Conservation (phyloP, 2,329 filamentous ascomycete genomes). For the Diaporthe sp. region DNA sequence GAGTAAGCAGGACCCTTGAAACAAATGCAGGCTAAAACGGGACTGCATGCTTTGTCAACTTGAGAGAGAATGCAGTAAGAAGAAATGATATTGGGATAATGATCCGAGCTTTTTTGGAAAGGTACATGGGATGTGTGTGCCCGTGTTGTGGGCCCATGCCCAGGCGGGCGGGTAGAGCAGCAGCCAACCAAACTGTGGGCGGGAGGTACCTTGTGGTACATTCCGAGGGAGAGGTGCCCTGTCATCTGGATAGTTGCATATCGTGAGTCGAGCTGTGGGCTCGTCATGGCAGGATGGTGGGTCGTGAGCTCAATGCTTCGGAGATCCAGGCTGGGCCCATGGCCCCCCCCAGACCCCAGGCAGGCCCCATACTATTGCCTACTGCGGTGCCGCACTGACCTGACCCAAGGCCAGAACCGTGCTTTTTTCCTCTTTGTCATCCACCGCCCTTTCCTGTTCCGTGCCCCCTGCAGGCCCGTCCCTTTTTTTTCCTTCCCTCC, state of each 20-base stretch:
- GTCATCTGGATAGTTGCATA: conserved; percentile 12
- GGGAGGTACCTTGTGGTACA: background rate
- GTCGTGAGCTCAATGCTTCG: background rate
- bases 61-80: background rate
- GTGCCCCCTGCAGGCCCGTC: background rate
- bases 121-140: conserved; percentile 1
- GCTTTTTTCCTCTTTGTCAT: background rate
- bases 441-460: background rate
- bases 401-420: background rate
- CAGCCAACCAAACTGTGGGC: conserved; percentile 4
- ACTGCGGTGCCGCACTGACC: conserved; percentile 15
- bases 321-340: background rate
- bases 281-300: background rate
- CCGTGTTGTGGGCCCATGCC: background rate
- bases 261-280: background rate
- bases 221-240: background rate
- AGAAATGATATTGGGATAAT: background rate
- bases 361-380: conserved; percentile 12
- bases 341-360: background rate
- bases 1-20: conserved; percentile 23
- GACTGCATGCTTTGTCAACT: conserved; percentile 11
- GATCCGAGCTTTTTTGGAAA: background rate
- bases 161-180: conserved; percentile 14
- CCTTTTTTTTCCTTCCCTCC: background rate
- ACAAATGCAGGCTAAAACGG: conserved; percentile 15